These are phyloP conservation scores for Pythium brassicae DNA, from an alignment of 352 stramenopile species.

Conservation along the genomic window DNA sequence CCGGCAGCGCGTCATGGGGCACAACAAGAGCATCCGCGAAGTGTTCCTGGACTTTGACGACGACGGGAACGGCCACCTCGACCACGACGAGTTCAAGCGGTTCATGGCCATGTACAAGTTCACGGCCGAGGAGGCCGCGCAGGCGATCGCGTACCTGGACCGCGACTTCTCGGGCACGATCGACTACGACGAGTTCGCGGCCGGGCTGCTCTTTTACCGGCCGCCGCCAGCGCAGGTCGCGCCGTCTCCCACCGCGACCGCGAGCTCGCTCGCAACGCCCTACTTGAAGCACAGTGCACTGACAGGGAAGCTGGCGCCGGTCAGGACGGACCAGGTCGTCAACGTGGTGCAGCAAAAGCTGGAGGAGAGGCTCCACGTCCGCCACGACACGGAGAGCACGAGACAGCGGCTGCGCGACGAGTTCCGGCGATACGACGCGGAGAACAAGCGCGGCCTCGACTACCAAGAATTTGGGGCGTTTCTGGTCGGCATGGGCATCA, in stretches of 20 bases:
- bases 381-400: slow-evolving; percentile 11
- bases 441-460: slow-evolving; percentile 43
- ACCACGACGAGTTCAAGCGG: slow-evolving; percentile 62
- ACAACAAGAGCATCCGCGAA: slow-evolving; percentile 72
- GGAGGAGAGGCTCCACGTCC: slow-evolving; percentile 4
- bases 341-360: slow-evolving; percentile 18
- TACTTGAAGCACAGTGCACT: not conserved
- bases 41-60: slow-evolving; percentile 66
- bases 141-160: slow-evolving; percentile 52
- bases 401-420: slow-evolving; percentile 23
- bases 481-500: slow-evolving; percentile 49
- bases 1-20: slow-evolving; percentile 56
- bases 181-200: slow-evolving; percentile 72
- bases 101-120: slow-evolving; percentile 70
- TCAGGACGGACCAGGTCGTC: slow-evolving; percentile 20
- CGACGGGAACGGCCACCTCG: slow-evolving; percentile 51
- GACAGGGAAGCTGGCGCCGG: slow-evolving; percentile 3
- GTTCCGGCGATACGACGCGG: slow-evolving; percentile 47
- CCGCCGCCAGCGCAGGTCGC: slow-evolving; percentile 18
- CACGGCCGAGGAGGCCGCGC: slow-evolving; percentile 31
- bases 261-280: not conserved
- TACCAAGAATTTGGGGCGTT: slow-evolving; percentile 61
- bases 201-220: slow-evolving; percentile 60
- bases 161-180: slow-evolving; percentile 55
- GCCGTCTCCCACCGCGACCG: not conserved